These are phyloP conservation scores for Waltiozyma sp. DNA, from an alignment of 1,139 yeast species.

Conservation along the genomic window DNA sequence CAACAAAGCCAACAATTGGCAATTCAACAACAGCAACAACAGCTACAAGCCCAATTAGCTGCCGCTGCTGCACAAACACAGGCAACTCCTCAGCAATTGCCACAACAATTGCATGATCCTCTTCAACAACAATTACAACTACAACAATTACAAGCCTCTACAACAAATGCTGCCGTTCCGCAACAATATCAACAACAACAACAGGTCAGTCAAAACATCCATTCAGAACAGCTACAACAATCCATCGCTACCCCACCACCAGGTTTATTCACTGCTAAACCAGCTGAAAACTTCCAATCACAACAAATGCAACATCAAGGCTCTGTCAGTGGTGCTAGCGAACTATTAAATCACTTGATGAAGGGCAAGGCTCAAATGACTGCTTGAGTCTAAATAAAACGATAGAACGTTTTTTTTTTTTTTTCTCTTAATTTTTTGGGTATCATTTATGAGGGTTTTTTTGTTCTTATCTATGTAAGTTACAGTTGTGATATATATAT, in stretches of 20 bases:
- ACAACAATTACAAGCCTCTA: not conserved
- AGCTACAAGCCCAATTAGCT: conserved; percentile 15
- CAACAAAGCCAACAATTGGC: not conserved
- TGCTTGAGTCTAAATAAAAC: conserved; percentile 15
- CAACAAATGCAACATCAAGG: conserved; percentile 4
- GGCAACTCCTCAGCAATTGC: conserved; percentile 12
- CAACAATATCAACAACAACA: conserved; percentile 1
- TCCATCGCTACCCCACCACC: conserved; percentile 34
- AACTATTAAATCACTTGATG: conserved; percentile 58
- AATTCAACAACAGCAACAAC: conserved; percentile 15
- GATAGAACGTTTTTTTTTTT: conserved; percentile 36
- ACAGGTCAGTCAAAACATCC: conserved; percentile 10
- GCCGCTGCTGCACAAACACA: conserved; percentile 9
- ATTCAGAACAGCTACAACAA: conserved; percentile 14
- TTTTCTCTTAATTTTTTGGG: no score
- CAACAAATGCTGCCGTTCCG: conserved; percentile 2
- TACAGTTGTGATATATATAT: no score
- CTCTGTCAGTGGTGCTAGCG: conserved; percentile 36
- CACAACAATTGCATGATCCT: conserved; percentile 5
- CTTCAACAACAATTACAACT: conserved; percentile 4
- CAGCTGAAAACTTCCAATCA: conserved; percentile 2
- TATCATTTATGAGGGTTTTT: no score
- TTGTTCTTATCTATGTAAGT: no score
- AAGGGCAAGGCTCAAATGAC: conserved; percentile 43
- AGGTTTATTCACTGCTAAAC: conserved; percentile 25